Conservation (phyloP, 2,329 filamentous ascomycete species). For the Colletotrichum tropicale region DNA sequence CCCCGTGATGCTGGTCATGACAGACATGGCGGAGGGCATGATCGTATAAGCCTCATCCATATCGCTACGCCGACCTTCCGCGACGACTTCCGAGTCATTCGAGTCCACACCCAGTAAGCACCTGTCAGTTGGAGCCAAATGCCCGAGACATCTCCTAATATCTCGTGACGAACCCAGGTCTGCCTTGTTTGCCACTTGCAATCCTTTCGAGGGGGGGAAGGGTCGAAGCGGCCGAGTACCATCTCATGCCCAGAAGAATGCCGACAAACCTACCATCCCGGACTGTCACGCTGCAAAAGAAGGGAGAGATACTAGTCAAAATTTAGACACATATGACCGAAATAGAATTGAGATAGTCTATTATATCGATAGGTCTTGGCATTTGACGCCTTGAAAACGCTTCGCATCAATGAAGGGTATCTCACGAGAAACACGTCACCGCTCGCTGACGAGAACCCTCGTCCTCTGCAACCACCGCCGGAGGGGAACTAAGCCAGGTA, state of each 20-base stretch:
- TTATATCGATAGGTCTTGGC: not conserved
- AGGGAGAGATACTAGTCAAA: not conserved
- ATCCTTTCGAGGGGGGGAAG: not conserved
- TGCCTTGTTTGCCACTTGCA: not conserved
- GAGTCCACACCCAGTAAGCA: not conserved
- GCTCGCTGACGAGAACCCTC: not conserved
- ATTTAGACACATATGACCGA: too few species aligned
- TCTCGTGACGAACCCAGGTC: not conserved
- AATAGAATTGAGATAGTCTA: not conserved
- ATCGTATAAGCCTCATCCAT: not conserved
- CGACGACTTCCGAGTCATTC: not conserved
- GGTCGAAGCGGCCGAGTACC: not conserved
- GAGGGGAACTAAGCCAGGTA: not conserved
- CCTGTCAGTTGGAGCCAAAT: not conserved
- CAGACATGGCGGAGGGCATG: not conserved
- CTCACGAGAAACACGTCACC: not conserved
- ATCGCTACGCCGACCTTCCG: not conserved
- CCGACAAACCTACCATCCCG: not conserved
- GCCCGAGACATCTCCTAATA: not conserved
- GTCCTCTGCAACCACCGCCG: not conserved
- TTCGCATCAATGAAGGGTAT: slow-evolving; percentile 10
- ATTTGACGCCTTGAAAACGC: not conserved
- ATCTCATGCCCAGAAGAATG: not conserved
- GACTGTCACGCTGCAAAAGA: not conserved
- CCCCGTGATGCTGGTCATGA: not conserved